Percentiles rank a stretch among this genome's conserved stretches.
Evolutionary conservation across 257 asterid genomes (phyloP).

Genomic region (Nicotiana attenuata): DNA sequence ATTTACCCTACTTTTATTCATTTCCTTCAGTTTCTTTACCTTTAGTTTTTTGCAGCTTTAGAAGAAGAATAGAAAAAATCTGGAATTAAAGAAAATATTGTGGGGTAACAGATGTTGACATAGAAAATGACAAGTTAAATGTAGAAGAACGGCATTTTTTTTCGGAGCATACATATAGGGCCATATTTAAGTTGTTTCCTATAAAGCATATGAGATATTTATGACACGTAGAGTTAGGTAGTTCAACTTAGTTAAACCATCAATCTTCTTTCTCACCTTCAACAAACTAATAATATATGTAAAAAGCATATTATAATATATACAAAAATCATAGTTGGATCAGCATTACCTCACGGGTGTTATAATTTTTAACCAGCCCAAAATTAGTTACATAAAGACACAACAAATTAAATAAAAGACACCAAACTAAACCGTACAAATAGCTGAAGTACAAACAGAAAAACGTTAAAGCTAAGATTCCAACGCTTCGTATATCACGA

Average conservation of each 20-base stretch:
- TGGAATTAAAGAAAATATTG: background rate
- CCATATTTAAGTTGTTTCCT: background rate
- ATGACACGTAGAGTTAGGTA: background rate
- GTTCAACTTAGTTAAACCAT: background rate
- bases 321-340: conserved; percentile 3
- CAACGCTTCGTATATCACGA: conserved; percentile 41
- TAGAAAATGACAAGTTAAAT: background rate
- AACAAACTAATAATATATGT: background rate
- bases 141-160: background rate
- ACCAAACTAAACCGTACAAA: conserved; percentile 11
- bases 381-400: conserved; percentile 13
- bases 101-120: background rate
- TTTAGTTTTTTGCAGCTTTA: background rate
- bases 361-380: background rate
- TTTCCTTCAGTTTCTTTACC: background rate
- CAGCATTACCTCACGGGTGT: background rate
- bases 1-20: background rate
- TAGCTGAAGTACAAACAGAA: background rate
- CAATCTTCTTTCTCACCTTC: background rate
- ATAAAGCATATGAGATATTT: background rate
- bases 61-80: background rate
- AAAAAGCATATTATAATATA: background rate
- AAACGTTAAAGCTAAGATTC: conserved; percentile 22
- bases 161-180: background rate
- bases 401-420: background rate